Evolutionary conservation across 176 grass and related monocot genomes (phyloP), one percentile per base, ranked within the genome.

Genomic region (Zoysia pacifica): DNA sequence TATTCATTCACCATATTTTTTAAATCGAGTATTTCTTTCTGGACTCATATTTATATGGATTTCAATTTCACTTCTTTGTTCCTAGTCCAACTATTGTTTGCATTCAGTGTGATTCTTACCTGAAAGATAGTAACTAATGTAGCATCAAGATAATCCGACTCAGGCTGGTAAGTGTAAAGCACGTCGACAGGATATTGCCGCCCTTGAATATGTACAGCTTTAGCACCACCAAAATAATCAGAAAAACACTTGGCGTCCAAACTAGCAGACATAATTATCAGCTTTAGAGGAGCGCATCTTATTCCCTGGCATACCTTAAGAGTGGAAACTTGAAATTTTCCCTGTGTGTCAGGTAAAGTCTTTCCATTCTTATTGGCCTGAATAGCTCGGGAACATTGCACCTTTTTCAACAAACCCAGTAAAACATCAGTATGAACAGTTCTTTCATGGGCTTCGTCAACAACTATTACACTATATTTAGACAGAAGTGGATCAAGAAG

Each of bases 391-490:
- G 86, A 85, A 67, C 64, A 11, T 81, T 98, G 95, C 69, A 98
- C 92, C 62, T 94, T 94, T 81, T 94, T 94, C 81, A 98, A 72
- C 78, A 98, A 89, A 59, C 92, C 90, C 52, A 98, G 66, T 68
- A 98, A 86, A 18, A 98, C 90, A 62, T 94, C 95, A 19, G 90
- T 94, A 80, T 94, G 95, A 11, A 98, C 90, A 65, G 88, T 98
- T 93, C 92, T 93, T 84, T 98, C 95, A 70, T 98, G 95, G 48
- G 92, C 95, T 79, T 98, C 95, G 45, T 98, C 95, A 64, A 98
- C 88, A 65, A 94, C 88, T 72, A 98, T 91, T 15, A 93, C 77
- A 84, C 74, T 94, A 74, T 93, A 98, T 78, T 89, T 94, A 51
- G 87, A 94, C 43, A 94, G 65, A n/a, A 88, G 74, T 20, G 92